Conservation (phyloP, 345 rosid species). For the Geranium brycei region DNA sequence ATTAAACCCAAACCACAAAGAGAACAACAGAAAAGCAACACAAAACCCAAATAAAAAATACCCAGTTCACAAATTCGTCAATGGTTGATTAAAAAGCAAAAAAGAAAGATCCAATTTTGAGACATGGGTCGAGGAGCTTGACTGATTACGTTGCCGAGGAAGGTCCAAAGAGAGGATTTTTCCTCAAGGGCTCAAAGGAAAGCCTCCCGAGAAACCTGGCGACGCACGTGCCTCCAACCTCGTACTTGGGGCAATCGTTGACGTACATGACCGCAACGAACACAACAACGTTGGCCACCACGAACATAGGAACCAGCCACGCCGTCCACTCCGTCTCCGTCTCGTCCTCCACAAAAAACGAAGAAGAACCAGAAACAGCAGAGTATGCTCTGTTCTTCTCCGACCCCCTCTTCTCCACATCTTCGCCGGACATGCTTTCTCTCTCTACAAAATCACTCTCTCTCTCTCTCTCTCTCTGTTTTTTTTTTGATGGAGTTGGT, state of each 20-base stretch:
- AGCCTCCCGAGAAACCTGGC: conserved; percentile 64
- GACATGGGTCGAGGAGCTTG: not conserved
- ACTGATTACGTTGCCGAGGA: conserved; percentile 56
- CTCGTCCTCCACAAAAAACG: conserved; percentile 25
- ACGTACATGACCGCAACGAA: conserved; percentile 59
- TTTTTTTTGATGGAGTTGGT: not conserved
- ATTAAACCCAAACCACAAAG: not conserved
- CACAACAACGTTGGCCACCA: conserved; percentile 44
- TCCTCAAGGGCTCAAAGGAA: conserved; percentile 68
- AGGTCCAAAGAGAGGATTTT: conserved; percentile 80
- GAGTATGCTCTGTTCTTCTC: not conserved
- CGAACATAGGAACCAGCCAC: conserved; percentile 75
- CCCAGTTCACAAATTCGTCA: too few species aligned
- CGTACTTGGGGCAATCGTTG: conserved; percentile 60
- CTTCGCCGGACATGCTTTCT: conserved; percentile 18
- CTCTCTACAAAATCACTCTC: not conserved
- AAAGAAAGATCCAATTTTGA: not conserved
- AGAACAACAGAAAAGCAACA: not conserved
- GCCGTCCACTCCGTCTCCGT: conserved; percentile 47
- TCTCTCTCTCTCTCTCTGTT: too few species aligned
- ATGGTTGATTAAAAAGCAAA: too few species aligned
- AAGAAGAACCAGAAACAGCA: conserved; percentile 14
- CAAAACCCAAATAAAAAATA: not conserved
- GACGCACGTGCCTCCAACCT: conserved; percentile 36
- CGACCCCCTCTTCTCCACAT: conserved; percentile 27